Base-by-base conservation (phyloP, 768 basidiomycete genomes). In the Suillus subluteus region DNA sequence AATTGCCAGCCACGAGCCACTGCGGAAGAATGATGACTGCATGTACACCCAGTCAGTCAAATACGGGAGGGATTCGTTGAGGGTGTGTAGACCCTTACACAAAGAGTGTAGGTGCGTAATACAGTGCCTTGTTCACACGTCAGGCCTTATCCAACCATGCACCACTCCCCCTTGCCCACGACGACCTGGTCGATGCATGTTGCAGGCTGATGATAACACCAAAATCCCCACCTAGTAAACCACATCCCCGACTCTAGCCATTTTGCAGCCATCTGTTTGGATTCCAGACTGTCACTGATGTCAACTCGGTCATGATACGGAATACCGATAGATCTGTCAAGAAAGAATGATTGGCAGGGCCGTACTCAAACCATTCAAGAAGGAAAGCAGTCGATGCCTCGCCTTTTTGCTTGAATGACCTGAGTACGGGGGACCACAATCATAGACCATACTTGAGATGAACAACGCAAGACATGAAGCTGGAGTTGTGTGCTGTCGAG, bases 61-160 rank as follows among this genome's bases (percentile, higher is more conserved):
- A 26, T 7, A 52, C 6, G 13, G 48, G 26, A 50, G 13, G 23
- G 23, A 23, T 23, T 26, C 13, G 3, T 50, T 23, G 1, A 9
- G 37, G 11, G 37, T 37, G 8, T 37, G 77, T 41, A 32, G 23
- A 50, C 23, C 23, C 23, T 50, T 26, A 15, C 23, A 50, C 48
- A 50, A 46, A 9, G 12, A 23, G 3, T 23, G 23, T 50, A 50
- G 6, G 13, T 23, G n/a, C 5, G 4, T n/a, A 6, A 12, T 48
- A n/a, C n/a, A 23, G 12, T 23, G 12, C n/a, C n/a, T 48, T 23
- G 46, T 48, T 23, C n/a, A 23, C n/a, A 48, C 12, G 11, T 48
- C 46, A 23, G 46, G 11, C 46, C n/a, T 48, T 23, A 23, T 13
- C n/a, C n/a, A n/a, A 48, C 48, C 5, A 50, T 50, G 2, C 23